A percentile compares a stretch with the other conserved stretches of the same genome.
Conservation (phyloP, 371 early-diverging fungal genomes). For the Homolaphlyctis polyrhiza region DNA sequence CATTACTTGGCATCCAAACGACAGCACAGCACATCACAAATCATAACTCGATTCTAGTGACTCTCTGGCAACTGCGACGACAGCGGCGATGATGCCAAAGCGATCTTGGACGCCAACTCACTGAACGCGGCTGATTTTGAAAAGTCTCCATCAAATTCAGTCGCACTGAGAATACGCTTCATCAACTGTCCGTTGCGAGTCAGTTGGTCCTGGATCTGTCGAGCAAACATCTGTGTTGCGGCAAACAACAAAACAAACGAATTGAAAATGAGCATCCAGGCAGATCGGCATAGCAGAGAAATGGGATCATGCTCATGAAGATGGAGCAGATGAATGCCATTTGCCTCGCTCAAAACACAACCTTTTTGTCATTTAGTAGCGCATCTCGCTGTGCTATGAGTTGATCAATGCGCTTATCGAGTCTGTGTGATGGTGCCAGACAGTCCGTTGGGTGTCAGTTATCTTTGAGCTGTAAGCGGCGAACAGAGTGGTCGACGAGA, state of each 20-base stretch:
- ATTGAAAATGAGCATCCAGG: no score
- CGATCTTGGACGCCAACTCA: not conserved
- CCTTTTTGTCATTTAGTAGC: not conserved
- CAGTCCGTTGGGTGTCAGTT: no score
- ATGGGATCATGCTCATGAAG: no score
- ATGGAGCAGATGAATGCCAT: no score
- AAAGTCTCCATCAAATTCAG: conserved; percentile 2
- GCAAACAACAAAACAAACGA: not conserved
- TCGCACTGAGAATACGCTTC: not conserved
- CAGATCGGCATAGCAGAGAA: not conserved
- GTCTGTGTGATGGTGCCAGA: not conserved
- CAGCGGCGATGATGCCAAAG: no score
- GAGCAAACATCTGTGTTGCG: not conserved
- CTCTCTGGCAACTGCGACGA: no score
- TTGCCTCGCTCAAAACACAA: not conserved
- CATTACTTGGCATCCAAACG: no score
- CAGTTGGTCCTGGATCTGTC: not conserved
- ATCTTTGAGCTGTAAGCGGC: no score
- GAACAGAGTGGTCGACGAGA: no score
- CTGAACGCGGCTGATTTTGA: not conserved
- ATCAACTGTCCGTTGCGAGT: not conserved
- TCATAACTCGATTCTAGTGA: not conserved
- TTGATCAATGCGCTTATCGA: not conserved
- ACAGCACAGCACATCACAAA: no score
- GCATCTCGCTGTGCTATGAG: not conserved